A percentile compares a stretch with the other conserved stretches of the same genome.
Conservation (phyloP, 2,329 filamentous ascomycete genomes). For the Davidsoniella neocaledoniae region DNA sequence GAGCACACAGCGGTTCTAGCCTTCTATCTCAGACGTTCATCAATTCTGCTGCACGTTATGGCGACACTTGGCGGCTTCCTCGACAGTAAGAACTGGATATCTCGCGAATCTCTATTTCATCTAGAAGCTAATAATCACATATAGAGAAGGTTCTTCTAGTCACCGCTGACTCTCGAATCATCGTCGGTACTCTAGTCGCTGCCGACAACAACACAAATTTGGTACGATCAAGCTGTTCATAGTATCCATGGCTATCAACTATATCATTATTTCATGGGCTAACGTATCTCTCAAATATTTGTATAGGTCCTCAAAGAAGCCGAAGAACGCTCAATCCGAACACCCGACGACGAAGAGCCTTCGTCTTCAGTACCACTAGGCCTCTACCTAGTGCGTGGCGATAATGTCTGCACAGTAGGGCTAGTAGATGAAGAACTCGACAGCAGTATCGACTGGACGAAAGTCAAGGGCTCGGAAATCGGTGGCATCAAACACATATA, state of each 20-base stretch:
- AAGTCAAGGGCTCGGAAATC: conserved; percentile 72
- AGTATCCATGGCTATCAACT: not conserved
- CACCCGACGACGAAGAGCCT: conserved; percentile 64
- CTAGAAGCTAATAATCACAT: not conserved
- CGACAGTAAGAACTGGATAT: conserved; percentile 22
- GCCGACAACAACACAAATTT: conserved; percentile 89
- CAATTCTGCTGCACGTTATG: conserved; percentile 17
- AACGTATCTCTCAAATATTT: not conserved
- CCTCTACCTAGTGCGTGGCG: conserved; percentile 79
- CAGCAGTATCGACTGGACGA: conserved; percentile 76
- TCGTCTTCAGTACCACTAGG: conserved; percentile 71
- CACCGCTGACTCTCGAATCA: conserved; percentile 78
- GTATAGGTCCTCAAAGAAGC: conserved; percentile 59
- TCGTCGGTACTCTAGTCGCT: conserved; percentile 66
- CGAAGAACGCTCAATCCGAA: conserved; percentile 78
- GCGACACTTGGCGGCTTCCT: conserved; percentile 29
- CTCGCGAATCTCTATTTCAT: too few relatives aligned
- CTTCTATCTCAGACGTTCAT: too few relatives aligned
- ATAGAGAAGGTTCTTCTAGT: conserved; percentile 82
- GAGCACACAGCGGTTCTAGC: too few relatives aligned
- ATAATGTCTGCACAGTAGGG: conserved; percentile 84
- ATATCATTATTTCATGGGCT: not conserved
- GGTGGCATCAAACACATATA: conserved; percentile 61
- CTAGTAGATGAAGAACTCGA: conserved; percentile 82
- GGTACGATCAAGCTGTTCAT: conserved; percentile 23